Base-by-base conservation (phyloP, 2,329 filamentous ascomycete genomes). In the Fusarium globosum region DNA sequence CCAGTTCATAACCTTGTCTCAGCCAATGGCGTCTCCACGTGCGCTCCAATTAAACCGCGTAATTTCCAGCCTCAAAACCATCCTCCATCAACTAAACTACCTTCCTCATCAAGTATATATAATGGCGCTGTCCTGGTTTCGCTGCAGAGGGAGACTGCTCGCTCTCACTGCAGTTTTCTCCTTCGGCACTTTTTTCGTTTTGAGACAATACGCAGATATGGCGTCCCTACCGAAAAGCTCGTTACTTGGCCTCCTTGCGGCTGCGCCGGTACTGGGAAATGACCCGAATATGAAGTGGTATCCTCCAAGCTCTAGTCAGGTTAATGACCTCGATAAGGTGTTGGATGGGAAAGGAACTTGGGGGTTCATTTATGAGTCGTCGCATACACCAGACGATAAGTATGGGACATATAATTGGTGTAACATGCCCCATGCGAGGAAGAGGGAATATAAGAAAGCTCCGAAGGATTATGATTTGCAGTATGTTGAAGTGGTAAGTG, bases 381-480 rank as follows among this genome's bases (percentile, higher is more conserved):
- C 92, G 2, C 74, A 83, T 4, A 88, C 88, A 0, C 89, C 92
- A 0, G 82, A 86, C 61, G 78, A 81, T 2, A 75, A 84, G 42
- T 92, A 93, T 81, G 89, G 90, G 11, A 86, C 83, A 3, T 95
- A 95, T 82, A 94, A 96, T 80, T 96, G 88, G 87, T 96, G 94
- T 82, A 95, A 96, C 78, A 96, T 96, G 93, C 94, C 94, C 2
- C 94, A 96, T 82, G 92, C 93, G n/a, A 87, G 93, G 38, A 83
- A 80, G 28, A 81, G 82, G 20, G 92, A 94, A 77, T 96, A 96
- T 78, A 80, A 86, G 20, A 86, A 82, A 68, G 84, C 88, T 0
- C 76, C 83, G 3, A 72, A 81, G 1, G 88, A 87, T n/a, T 94
- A 89, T 78, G 85, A 90, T 75, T 83, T 96, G 57, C 83, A 88